phyloP scores from a whole-genome alignment of 2,329 filamentous ascomycete genomes.

The Gaeumannomyces sp. region DNA sequence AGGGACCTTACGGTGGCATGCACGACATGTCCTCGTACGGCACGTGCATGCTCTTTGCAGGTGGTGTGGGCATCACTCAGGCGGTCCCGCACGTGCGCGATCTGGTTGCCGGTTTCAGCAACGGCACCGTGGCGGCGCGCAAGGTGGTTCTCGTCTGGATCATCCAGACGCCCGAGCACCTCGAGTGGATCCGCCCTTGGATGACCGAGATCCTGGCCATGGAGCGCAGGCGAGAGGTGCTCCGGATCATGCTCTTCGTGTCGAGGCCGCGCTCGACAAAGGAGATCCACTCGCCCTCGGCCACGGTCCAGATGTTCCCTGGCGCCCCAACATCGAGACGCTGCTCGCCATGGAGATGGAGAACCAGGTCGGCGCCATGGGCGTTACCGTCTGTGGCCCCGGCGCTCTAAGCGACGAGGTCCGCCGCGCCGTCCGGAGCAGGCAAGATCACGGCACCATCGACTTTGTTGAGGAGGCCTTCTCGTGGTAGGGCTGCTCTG shows the following conservation, averaged over 20 bases:
- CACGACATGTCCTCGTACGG: slow-evolving; percentile 70
- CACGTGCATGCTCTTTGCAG: slow-evolving; percentile 72
- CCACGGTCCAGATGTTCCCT: slow-evolving; percentile 79
- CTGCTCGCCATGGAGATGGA: slow-evolving; percentile 69
- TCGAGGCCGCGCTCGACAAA: slow-evolving; percentile 68
- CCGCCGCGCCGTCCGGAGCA: slow-evolving; percentile 56
- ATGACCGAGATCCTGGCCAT: slow-evolving; percentile 75
- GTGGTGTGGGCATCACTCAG: slow-evolving; percentile 76
- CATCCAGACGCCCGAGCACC: slow-evolving; percentile 71
- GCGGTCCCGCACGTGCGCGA: slow-evolving; percentile 70
- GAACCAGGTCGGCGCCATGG: slow-evolving; percentile 67
- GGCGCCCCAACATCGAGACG: slow-evolving; percentile 70
- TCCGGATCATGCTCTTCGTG: slow-evolving; percentile 74
- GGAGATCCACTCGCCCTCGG: slow-evolving; percentile 72
- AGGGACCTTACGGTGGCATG: slow-evolving; percentile 71
- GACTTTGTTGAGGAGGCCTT: slow-evolving; percentile 80
- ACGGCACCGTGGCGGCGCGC: slow-evolving; percentile 63
- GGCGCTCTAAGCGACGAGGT: slow-evolving; percentile 72
- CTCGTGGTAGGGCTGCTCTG: slow-evolving; percentile 39
- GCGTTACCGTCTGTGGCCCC: slow-evolving; percentile 68
- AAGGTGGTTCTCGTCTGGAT: slow-evolving; percentile 73
- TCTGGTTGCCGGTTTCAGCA: slow-evolving; percentile 61
- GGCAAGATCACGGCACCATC: slow-evolving; percentile 59
- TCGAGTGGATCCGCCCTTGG: slow-evolving; percentile 79
- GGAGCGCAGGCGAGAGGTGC: slow-evolving; percentile 65